Evolutionary conservation across 164 flowering plant genomes (phyloP), one percentile per base, ranked within the genome.

Genomic region (Chimonanthus praecox): DNA sequence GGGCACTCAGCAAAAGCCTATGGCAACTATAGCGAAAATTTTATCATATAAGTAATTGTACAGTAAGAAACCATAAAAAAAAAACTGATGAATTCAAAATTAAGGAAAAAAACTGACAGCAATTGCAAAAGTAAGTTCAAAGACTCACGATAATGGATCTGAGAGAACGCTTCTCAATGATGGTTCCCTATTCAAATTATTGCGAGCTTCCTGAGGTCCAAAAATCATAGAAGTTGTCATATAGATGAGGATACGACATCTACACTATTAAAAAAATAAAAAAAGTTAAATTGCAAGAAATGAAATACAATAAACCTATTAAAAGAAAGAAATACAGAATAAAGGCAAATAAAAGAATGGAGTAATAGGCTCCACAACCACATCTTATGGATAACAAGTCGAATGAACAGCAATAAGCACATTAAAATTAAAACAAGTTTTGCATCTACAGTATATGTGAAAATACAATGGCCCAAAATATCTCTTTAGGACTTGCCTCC

Each of bases 121-220:
- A 16, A 58, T 60, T 47, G 45, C 16, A 20, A 45, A 69, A 75
- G 67, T 54, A 73, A 72, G 69, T 11, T 5, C 73, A 1, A 4
- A 45, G 72, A 90, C 98, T 90, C 79, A 94, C 98, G 98, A 89
- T 74, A 94, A 70, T 50, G 98, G 92, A 83, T 94, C 98, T 45
- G 97, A 91, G 61, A 94, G 94, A 72, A 92, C 89, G 72, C 94
- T 91, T 83, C 98, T 88, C 75, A 94, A 80, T 60, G 98, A 84
- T 72, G 90, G 89, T 68, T 89, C 97, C 80, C 78, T 83, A 68
- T 75, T 88, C 61, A 80, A 74, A 82, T 78, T 82, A 73, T 82
- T 87, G 77, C 66, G 84, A 74, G 83, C 75, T 61, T 83, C 90
- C 98, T 94, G 92, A 47, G 10, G 68, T 68, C 72, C 76, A 71